Percentiles rank a stretch among this genome's conserved stretches.
phyloP scores from a whole-genome alignment of 2,329 filamentous ascomycete genomes.

The Penicillium sp. region DNA sequence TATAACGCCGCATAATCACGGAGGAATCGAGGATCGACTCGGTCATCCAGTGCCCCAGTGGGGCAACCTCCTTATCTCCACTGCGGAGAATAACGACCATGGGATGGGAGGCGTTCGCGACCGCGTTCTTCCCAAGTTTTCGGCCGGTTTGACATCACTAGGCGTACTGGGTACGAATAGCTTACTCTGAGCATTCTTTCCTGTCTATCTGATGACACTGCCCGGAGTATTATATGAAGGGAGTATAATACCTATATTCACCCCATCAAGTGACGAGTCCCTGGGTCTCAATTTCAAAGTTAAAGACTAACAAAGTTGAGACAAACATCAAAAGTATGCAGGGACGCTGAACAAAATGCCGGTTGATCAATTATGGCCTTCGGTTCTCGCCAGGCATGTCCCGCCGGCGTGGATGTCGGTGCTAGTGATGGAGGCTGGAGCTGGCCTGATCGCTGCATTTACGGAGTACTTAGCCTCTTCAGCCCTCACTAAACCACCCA shows the following conservation, averaged over 20 bases:
- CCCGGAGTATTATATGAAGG: neutral
- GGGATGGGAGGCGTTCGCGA: slow-evolving; percentile 12
- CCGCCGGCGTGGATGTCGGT: slow-evolving; percentile 2
- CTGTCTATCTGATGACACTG: neutral
- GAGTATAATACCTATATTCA: neutral
- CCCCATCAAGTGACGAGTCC: neutral
- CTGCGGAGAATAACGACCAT: slow-evolving; percentile 33
- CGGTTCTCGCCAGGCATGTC: slow-evolving; percentile 8
- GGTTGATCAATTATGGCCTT: slow-evolving; percentile 13
- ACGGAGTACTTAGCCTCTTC: neutral
- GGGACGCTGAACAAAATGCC: slow-evolving; percentile 16
- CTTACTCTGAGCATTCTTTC: neutral
- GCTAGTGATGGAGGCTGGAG: neutral
- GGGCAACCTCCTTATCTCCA: slow-evolving; percentile 21
- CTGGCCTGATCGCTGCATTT: neutral
- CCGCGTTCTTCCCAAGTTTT: neutral
- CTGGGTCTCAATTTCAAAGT: neutral
- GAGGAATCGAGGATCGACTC: slow-evolving; percentile 26
- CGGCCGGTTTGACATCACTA: slow-evolving; percentile 1
- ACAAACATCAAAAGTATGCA: slow-evolving; percentile 3
- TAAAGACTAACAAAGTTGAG: neutral
- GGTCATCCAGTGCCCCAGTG: slow-evolving; percentile 19
- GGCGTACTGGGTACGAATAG: neutral
- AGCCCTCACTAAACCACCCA: neutral
- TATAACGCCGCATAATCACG: slow-evolving; percentile 32